phyloP scores from a whole-genome alignment of 2,329 filamentous ascomycete genomes.

The Penicillium fuscoglaucum region DNA sequence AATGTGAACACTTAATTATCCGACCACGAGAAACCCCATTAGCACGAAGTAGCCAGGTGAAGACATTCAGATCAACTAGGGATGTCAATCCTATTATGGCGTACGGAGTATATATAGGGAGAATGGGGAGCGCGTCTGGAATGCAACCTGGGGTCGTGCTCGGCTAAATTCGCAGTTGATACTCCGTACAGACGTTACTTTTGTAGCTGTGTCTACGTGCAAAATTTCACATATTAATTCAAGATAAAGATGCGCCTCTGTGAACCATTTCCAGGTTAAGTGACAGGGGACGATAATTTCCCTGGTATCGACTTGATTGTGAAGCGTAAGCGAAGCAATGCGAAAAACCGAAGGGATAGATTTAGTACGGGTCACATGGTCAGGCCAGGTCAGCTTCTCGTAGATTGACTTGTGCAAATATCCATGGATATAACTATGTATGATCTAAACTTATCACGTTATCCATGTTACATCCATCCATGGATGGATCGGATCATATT shows the following conservation, averaged over 20 bases:
- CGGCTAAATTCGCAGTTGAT: slow-evolving; percentile 4
- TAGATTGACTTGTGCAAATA: background rate
- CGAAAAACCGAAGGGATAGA: background rate
- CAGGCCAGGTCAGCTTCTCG: background rate
- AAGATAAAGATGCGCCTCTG: background rate
- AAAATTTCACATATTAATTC: no score
- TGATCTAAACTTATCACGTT: no score
- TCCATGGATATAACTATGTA: no score
- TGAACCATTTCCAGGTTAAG: slow-evolving; percentile 20
- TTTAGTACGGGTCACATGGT: background rate
- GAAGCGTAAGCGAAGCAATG: no score
- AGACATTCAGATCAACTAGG: slow-evolving; percentile 16
- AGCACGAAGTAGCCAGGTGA: no score
- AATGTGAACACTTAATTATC: slow-evolving; percentile 12
- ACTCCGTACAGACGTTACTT: no score
- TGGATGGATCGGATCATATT: no score
- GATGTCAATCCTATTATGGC: slow-evolving; percentile 17
- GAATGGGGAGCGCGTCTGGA: slow-evolving; percentile 7
- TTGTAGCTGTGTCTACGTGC: background rate
- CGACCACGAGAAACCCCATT: slow-evolving; percentile 11
- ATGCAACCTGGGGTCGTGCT: slow-evolving; percentile 14
- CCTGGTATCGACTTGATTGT: no score
- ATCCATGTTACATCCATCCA: no score
- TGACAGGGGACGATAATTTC: slow-evolving; percentile 17
- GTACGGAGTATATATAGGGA: slow-evolving; percentile 6